Evolutionary conservation across 140 eudicot genomes (phyloP), one percentile per base, ranked within the genome.

Genomic region (Ambrosia hybrid): DNA sequence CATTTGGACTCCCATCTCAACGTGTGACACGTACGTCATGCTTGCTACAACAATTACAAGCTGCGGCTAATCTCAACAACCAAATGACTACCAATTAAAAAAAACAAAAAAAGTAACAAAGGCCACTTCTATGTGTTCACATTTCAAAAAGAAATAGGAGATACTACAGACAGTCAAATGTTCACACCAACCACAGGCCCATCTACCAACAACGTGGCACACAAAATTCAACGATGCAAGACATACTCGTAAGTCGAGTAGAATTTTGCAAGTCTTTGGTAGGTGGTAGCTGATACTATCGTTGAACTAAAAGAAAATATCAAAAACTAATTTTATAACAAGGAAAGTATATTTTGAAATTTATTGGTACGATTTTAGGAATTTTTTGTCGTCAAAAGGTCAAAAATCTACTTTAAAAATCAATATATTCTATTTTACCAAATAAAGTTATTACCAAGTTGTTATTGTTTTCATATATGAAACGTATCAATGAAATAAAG

Each of bases 121-220:
- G 62, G 52, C 33, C 37, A n/a, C 71, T 30, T 60, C 69, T 10
- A 49, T 49, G 26, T 15, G 1, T 34, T 15, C 11, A 12, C 36
- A 73, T 36, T 36, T 8, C 6, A 15, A 10, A 4, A 13, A 46
- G 17, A 48, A 67, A 16, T 67, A 12, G 21, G 14, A 37, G 53
- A 30, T 51, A 8, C 13, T 41, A 11, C 17, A 41, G 26, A 73
- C 12, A 66, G 79, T 75, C 79, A 75, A 75, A 75, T 30, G 68
- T 75, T 75, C 79, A 75, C 73, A 75, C 79, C 73, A 55, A 43
- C 13, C 1, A 57, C 15, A 56, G 73, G 66, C 38, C 73, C 73
- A 41, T 67, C 9, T 9, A 74, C 73, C 79, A 74, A 65, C 73
- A 52, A 38, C 9, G 13, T n/a, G 4, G 57, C 34, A 26, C 73